Base-by-base conservation (phyloP, 2,329 filamentous ascomycete genomes). In the Penicillium sp. region DNA sequence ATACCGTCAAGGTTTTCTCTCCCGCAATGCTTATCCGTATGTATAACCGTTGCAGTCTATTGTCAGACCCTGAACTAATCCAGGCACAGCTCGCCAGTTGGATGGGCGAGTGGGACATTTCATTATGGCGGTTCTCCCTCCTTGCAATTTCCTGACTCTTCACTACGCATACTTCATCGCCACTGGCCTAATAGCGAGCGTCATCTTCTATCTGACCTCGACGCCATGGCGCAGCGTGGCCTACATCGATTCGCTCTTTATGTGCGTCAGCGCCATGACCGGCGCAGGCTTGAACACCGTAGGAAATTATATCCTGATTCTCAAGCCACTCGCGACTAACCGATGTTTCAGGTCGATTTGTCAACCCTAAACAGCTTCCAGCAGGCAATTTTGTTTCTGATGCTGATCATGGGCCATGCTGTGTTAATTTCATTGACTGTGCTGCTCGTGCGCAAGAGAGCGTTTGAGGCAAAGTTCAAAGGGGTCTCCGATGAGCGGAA, bases 401-500 rank as follows among this genome's bases (percentile, higher is more conserved):
- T 89, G 40, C 86, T 90, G 56, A 75, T 89, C 43, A 67, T 88
- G 6, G 88, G 88, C 1, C 85, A 85, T 50, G 78, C 83, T 11
- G 83, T 89, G n/a, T 84, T 86, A 65, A 84, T 90, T 2, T 87
- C 83, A 1, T 81, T 83, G 32, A 83, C 82, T 58, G 87, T 88
- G 3, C 80, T 90, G 3, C 71, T 81, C 44, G 79, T 85, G 7
- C 77, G 87, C 38, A 83, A 81, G 62, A 75, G 77, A 54, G 83
- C 83, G 10, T 90, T 90, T 59, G 82, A 88, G 68, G 77, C 75
- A 53, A 81, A 83, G 18, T 85, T 89, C 55, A 72, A 80, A 51
- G 72, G 77, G 41, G 77, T 88, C 52, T 79, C 80, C 2, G 68
- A 76, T 59, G 64, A 66, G 27, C 63, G 57, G 11, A 59, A 59